A percentile compares a stretch with the other conserved stretches of the same genome.
phyloP scores from a whole-genome alignment of 257 asterid species.

The Nicotiana benthamiana region DNA sequence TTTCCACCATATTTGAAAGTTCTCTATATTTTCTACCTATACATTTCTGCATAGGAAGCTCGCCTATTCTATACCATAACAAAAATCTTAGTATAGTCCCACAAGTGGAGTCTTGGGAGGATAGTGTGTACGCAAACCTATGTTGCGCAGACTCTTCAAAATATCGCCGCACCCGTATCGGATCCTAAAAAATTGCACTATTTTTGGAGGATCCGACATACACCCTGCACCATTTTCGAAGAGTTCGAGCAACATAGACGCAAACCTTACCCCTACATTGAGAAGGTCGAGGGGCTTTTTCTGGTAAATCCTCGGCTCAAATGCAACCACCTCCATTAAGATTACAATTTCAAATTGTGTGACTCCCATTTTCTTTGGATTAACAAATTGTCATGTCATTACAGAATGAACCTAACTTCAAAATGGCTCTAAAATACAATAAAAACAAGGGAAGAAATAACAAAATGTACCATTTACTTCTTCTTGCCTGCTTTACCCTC shows the following conservation, averaged over 20 bases:
- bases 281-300: background rate
- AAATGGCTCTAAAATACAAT: slow-evolving; percentile 1
- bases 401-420: background rate
- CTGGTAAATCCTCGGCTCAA: background rate
- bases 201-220: no score
- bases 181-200: no score
- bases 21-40: background rate
- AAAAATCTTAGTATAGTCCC: no score
- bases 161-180: no score
- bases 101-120: background rate
- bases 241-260: no score
- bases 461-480: slow-evolving; percentile 27
- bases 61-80: background rate
- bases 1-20: background rate
- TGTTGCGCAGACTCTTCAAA: no score
- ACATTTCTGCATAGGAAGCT: background rate
- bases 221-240: no score
- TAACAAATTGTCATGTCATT: background rate
- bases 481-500: slow-evolving; percentile 99
- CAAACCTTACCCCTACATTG: no score
- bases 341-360: background rate
- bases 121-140: background rate
- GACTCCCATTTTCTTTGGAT: background rate
- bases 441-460: background rate
- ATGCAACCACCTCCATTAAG: background rate